phyloP scores from a whole-genome alignment of 768 basidiomycete species.

The Russula vinacea region DNA sequence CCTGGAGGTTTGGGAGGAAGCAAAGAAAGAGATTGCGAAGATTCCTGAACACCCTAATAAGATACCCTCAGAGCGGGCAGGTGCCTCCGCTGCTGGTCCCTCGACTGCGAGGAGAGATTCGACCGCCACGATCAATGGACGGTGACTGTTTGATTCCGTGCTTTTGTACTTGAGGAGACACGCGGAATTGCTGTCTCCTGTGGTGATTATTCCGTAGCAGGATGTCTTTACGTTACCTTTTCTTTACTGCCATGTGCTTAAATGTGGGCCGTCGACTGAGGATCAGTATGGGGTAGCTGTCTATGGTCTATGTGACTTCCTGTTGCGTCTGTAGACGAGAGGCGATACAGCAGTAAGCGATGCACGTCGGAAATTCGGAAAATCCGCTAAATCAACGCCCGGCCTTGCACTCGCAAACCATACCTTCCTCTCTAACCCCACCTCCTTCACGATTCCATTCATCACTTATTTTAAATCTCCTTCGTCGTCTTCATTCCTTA shows the following conservation, averaged over 20 bases:
- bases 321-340: neutral
- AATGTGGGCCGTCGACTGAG: neutral
- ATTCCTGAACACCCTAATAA: constrained; percentile 90
- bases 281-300: neutral
- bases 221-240: constrained; percentile 5
- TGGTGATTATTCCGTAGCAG: neutral
- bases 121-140: constrained; percentile 66
- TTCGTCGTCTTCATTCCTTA: neutral
- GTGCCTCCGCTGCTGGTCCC: constrained; percentile 16
- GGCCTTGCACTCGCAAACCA: neutral
- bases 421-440: neutral
- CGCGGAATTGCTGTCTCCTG: neutral
- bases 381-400: no score
- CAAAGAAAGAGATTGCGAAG: constrained; percentile 84
- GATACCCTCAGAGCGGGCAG: constrained; percentile 42
- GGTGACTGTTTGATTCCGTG: constrained; percentile 32
- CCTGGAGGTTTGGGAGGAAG: constrained; percentile 95
- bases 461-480: neutral
- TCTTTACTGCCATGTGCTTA: constrained; percentile 1
- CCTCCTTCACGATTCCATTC: constrained; percentile 6
- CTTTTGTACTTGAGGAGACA: neutral
- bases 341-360: no score
- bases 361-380: no score
- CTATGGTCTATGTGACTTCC: neutral
- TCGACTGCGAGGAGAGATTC: constrained; percentile 58